Conservation (phyloP, 371 early-diverging fungal species). For the Mucor velutinosus region DNA sequence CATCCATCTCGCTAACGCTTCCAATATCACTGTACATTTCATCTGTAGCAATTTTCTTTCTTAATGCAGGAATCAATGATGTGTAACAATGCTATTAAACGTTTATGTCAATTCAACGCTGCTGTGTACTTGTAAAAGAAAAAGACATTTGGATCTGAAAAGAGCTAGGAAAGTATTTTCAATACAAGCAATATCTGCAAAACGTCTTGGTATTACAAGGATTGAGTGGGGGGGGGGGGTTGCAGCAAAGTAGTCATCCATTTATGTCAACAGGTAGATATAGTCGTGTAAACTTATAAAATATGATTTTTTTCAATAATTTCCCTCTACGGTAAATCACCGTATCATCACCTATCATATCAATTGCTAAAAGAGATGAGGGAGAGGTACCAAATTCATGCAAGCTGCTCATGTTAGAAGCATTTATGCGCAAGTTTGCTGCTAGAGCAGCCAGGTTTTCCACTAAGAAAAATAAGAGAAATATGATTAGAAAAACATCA, state of each 20-base stretch:
- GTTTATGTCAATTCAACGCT: slow-evolving; percentile 7
- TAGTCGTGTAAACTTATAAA: slow-evolving; percentile 13
- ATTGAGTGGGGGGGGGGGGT: background rate
- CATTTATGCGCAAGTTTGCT: slow-evolving; percentile 13
- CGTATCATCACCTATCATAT: slow-evolving; percentile 13
- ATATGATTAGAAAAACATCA: slow-evolving; percentile 13
- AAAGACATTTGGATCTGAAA: background rate
- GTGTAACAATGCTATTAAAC: slow-evolving; percentile 1
- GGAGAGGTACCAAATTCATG: slow-evolving; percentile 6
- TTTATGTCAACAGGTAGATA: slow-evolving; percentile 7
- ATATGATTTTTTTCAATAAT: slow-evolving; percentile 12
- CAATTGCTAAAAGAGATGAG: slow-evolving; percentile 11
- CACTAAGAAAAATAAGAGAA: slow-evolving; percentile 12
- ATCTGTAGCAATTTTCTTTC: slow-evolving; percentile 1
- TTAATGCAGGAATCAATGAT: slow-evolving; percentile 11
- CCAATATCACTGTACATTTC: background rate
- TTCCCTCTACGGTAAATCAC: slow-evolving; percentile 1
- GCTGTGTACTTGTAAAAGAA: slow-evolving; percentile 7
- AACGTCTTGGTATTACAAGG: slow-evolving; percentile 18
- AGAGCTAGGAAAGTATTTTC: background rate
- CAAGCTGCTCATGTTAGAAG: slow-evolving; percentile 8
- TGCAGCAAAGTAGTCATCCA: slow-evolving; percentile 11
- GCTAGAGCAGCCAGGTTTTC: slow-evolving; percentile 13
- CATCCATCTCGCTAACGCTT: background rate
- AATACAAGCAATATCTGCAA: slow-evolving; percentile 13